Conservation (phyloP, 1,284 basidiomycete genomes). For the Clitocybe nebularis region DNA sequence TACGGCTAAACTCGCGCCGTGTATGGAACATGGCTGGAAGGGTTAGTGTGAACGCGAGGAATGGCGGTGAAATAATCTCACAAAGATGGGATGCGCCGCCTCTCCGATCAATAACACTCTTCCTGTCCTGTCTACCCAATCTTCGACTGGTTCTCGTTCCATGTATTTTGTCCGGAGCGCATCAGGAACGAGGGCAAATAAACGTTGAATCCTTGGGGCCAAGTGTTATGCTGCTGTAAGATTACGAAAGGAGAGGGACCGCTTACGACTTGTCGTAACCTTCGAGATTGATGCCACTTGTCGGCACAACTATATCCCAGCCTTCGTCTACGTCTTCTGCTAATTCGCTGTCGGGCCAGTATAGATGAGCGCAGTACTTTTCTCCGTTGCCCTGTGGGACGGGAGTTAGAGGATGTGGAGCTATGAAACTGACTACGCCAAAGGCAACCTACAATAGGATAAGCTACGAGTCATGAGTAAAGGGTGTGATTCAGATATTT, state of each 20-base stretch:
- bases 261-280: conserved; percentile 23
- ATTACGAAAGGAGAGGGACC: no score
- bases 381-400: conserved; percentile 24
- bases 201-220: conserved; percentile 22
- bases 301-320: conserved; percentile 25
- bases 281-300: conserved; percentile 21
- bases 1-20: conserved; percentile 28
- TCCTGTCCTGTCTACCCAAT: conserved; percentile 34
- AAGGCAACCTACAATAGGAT: not conserved
- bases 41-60: conserved; percentile 4
- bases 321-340: conserved; percentile 17
- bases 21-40: conserved; percentile 30
- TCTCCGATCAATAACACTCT: conserved; percentile 46
- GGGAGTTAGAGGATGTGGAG: no score
- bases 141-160: conserved; percentile 23
- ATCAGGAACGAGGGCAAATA: conserved; percentile 22
- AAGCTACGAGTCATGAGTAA: no score
- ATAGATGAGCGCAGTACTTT: conserved; percentile 28
- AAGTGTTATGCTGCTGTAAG: no score
- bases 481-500: no score
- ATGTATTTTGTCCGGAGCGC: conserved; percentile 25
- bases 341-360: conserved; percentile 24
- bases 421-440: not conserved
- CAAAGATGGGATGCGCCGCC: conserved; percentile 43
- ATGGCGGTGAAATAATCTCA: no score